These are phyloP conservation scores for Pseudonitzschia multiseries DNA, from an alignment of 108 stramenopile species.

Conservation along the genomic window DNA sequence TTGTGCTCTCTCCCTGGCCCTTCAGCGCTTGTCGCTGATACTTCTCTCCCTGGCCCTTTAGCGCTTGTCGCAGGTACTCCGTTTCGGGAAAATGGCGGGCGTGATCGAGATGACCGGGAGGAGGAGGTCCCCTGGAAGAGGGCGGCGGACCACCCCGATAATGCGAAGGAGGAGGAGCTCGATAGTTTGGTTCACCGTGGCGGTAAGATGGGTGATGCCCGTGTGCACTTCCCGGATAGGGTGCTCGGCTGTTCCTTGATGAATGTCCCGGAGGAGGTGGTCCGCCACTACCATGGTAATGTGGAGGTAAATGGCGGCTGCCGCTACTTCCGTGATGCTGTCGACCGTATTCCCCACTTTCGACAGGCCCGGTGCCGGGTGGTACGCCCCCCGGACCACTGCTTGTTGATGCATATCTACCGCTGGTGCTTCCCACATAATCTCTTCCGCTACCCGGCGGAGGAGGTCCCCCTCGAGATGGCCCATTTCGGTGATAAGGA, in stretches of 20 bases:
- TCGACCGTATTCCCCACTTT: constrained; percentile 14
- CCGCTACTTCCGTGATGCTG: neutral
- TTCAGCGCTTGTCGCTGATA: neutral
- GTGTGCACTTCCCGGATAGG: neutral
- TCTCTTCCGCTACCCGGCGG: constrained; percentile 7
- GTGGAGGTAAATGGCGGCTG: constrained; percentile 7
- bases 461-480: constrained; percentile 2
- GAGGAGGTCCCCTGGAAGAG: constrained; percentile 10
- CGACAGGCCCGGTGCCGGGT: neutral
- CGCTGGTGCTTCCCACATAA: neutral
- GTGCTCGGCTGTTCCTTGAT: neutral
- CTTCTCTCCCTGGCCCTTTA: neutral
- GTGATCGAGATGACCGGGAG: constrained; percentile 16
- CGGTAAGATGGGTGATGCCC: constrained; percentile 11
- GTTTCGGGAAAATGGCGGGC: too few species aligned
- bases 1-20: constrained; percentile 13
- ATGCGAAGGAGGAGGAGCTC: constrained; percentile 16
- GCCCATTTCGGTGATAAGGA: constrained; percentile 4
- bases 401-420: neutral
- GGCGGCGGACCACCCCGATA: constrained; percentile 13
- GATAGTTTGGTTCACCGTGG: neutral
- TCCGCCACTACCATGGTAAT: neutral
- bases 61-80: constrained; percentile 6
- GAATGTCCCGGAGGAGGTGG: constrained; percentile 15
- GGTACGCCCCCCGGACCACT: constrained; percentile 6